Evolutionary conservation across 352 stramenopile species (phyloP).

Genomic region (Pythium monospermum): DNA sequence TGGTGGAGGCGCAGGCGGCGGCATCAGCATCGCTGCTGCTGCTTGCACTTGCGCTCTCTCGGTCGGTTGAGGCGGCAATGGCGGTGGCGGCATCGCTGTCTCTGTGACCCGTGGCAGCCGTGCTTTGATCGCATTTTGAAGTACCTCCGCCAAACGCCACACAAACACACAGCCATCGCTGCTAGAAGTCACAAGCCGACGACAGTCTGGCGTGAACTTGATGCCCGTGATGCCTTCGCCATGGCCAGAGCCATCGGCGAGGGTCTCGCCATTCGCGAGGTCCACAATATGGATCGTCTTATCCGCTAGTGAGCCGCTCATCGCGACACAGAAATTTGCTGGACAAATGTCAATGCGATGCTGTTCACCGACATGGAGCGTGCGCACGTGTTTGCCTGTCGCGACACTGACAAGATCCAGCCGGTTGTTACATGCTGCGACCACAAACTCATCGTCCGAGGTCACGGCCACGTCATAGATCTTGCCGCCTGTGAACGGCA

Average conservation of each 20-base stretch:
- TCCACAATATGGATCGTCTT: constrained; percentile 87
- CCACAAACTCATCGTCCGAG: constrained; percentile 55
- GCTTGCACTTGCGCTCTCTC: not conserved
- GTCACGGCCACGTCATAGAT: constrained; percentile 76
- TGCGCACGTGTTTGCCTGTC: constrained; percentile 53
- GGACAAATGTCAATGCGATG: constrained; percentile 65
- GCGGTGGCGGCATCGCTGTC: constrained; percentile 14
- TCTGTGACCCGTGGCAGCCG: constrained; percentile 39
- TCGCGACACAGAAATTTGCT: constrained; percentile 62
- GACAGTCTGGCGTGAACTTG: constrained; percentile 84
- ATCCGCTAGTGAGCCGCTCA: constrained; percentile 77
- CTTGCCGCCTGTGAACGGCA: constrained; percentile 56
- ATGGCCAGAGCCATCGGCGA: constrained; percentile 77
- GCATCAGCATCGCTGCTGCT: constrained; percentile 14
- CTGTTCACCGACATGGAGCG: constrained; percentile 68
- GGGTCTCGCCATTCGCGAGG: constrained; percentile 63
- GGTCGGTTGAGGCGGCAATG: constrained; percentile 16
- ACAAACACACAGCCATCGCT: constrained; percentile 87
- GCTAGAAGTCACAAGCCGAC: constrained; percentile 74
- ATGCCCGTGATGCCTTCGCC: constrained; percentile 79
- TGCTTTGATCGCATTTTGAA: constrained; percentile 65
- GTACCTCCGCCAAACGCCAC: constrained; percentile 75
- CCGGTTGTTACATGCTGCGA: constrained; percentile 75
- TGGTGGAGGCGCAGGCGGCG: constrained; percentile 25
- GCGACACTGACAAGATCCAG: constrained; percentile 67